Evolutionary conservation across 306 rosid genomes (phyloP), one percentile per base, ranked within the genome.

Genomic region (Abrus pulchellus): DNA sequence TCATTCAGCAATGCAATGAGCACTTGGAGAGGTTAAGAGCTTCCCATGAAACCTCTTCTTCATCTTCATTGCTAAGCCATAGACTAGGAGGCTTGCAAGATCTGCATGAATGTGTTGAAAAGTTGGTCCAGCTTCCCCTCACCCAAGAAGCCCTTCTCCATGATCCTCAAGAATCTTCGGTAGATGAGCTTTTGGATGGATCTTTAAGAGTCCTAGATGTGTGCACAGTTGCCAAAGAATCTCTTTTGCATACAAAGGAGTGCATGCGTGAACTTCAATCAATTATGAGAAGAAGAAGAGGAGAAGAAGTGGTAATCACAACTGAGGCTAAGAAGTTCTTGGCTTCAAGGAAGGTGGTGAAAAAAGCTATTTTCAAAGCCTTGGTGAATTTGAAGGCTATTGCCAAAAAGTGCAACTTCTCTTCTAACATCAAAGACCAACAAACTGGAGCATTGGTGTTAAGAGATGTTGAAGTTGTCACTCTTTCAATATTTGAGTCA

Each of bases 131-230:
- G 1, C 84, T 69, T 69, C 71, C 87, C 45, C 78, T 80, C 11
- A 62, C 78, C 0, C 63, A 84, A 44, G 63, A 78, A 29, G 38
- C 72, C 30, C 69, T 84, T 76, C 45, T 52, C 65, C 84, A 62
- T 53, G 84, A 84, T 28, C 30, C 32, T n/a, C 72, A 78, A 65
- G 82, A 55, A 11, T 62, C 64, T 2, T 64, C 68, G 68, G 73
- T 78, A 3, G 79, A 84, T 53, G 79, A 45, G 63, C 70, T 75
- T 3, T 55, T 84, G 56, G 68, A 75, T 60, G 87, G 87, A 84
- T 84, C 87, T 32, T 45, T 84, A 12, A 75, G 82, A 75, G 75
- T 84, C 74, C 62, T 75, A 36, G 84, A 84, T 14, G 74, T 56
- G 11, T 68, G 87, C 5, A 55, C 75, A 64, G 1, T 62, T 1